Evolutionary conservation across 176 grass and related monocot genomes (phyloP), one percentile per base, ranked within the genome.

Genomic region (Hsuehochloa calcarea): DNA sequence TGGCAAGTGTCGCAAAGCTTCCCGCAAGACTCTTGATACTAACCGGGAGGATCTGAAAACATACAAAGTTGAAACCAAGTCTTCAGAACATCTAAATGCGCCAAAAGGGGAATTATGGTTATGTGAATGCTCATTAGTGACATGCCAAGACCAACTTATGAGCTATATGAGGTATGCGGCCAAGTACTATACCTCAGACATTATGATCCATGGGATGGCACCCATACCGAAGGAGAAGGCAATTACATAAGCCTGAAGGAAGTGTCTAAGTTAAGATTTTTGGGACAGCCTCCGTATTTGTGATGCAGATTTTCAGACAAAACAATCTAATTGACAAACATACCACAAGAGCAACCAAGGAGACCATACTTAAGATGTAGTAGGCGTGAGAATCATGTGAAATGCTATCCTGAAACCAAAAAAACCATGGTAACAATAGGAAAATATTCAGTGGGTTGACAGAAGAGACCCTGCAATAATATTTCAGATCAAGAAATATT

Each of bases 141-240:
- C 43, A 85, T 76, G 44, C 14, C 39, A 77, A 84, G 68, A 69
- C 22, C 58, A 76, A 83, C 72, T 88, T 37, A 52, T 39, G 80
- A 51, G 25, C 2, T 31, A 35, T 8, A 70, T 2, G 2, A 8
- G 8, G 31, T 61, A 35, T 62, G 37, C 0, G 15, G 46, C 12
- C 4, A 68, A 47, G 16, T 25, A 81, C 55, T 75, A 56, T 92
- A 99, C 96, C 96, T 99, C 93, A 15, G 96, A 99, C 96, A 99
- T 99, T 50, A 99, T 99, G 76, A 99, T 90, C 93, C 96, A 99
- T 54, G 96, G 96, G 91, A 96, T 99, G 27, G 96, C 93, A 26
- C 96, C 93, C 86, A 99, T 81, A 52, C 96, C 93, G 35, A 99
- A 89, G 64, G 96, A 96, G 66, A 99, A 96, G 50, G 90, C 43